phyloP scores from a whole-genome alignment of 768 basidiomycete species.

The Leccinum imitatum region DNA sequence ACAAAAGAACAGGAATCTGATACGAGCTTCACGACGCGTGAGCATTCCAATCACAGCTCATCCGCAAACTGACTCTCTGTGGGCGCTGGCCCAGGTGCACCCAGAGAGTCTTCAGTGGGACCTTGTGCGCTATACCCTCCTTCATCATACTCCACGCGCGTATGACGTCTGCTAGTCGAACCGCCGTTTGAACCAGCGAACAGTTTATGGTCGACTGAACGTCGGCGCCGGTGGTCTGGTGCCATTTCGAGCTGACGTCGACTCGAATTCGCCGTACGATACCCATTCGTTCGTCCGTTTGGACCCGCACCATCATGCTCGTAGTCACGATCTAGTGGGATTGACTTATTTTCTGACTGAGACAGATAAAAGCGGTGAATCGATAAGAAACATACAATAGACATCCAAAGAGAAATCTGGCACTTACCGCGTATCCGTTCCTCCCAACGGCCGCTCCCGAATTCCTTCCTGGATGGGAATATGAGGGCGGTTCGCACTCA shows the following conservation, averaged over 20 bases:
- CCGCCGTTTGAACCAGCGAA: slow-evolving; percentile 9
- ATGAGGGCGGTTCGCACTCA: slow-evolving; percentile 60
- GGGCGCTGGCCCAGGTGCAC: slow-evolving; percentile 32
- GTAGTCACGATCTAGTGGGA: slow-evolving; percentile 16
- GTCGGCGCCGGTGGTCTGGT: slow-evolving; percentile 54
- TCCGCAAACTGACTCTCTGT: slow-evolving; percentile 34
- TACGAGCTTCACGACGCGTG: background rate
- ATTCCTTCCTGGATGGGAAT: slow-evolving; percentile 48
- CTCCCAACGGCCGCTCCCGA: slow-evolving; percentile 41
- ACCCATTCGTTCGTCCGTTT: slow-evolving; percentile 18
- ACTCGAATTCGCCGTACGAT: slow-evolving; percentile 41
- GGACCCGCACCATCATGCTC: background rate
- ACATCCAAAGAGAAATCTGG: background rate
- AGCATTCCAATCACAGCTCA: slow-evolving; percentile 7
- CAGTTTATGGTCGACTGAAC: slow-evolving; percentile 7
- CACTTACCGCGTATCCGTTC: slow-evolving; percentile 66
- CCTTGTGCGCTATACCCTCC: slow-evolving; percentile 3
- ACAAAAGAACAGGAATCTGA: background rate
- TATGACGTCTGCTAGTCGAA: slow-evolving; percentile 11
- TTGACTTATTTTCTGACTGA: slow-evolving; percentile 48
- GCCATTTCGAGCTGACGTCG: slow-evolving; percentile 73
- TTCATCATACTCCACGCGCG: slow-evolving; percentile 8
- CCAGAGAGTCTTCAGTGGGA: slow-evolving; percentile 7
- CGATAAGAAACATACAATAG: background rate
- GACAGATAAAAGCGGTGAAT: slow-evolving; percentile 9